phyloP scores from a whole-genome alignment of 257 asterid species.

The Euphrasia confusa region DNA sequence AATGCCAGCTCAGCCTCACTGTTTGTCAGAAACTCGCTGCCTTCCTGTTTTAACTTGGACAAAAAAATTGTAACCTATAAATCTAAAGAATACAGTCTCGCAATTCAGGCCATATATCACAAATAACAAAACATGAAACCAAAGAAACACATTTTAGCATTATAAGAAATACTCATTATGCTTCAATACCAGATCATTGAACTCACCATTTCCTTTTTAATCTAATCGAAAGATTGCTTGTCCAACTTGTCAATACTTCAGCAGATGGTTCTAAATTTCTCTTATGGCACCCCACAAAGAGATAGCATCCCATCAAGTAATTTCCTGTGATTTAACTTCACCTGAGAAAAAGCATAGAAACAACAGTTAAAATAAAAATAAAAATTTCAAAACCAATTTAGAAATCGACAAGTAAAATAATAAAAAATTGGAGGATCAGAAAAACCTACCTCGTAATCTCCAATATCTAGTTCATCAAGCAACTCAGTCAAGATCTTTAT shows the following conservation, averaged over 20 bases:
- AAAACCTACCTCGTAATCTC: constrained; percentile 77
- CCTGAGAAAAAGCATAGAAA: constrained; percentile 38
- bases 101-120: not conserved
- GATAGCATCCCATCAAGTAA: constrained; percentile 92
- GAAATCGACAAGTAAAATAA: not conserved
- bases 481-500: constrained; percentile 77
- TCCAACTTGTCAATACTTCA: constrained; percentile 96
- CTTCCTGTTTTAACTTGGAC: constrained; percentile 55
- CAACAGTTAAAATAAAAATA: constrained; percentile 2
- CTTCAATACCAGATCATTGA: not conserved
- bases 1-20: constrained; percentile 62
- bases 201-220: constrained; percentile 89
- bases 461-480: constrained; percentile 81
- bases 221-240: constrained; percentile 84
- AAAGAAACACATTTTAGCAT: too few species aligned
- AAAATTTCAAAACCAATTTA: not conserved
- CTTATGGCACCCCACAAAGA: constrained; percentile 88
- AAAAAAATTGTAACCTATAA: constrained; percentile 25
- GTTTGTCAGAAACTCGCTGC: constrained; percentile 61
- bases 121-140: too few species aligned
- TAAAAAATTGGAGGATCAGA: too few species aligned
- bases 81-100: constrained; percentile 14
- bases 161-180: too few species aligned
- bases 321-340: constrained; percentile 85
- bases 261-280: constrained; percentile 79